These are phyloP conservation scores for Croton laevigatus DNA, from an alignment of 441 rosid genomes.

Conservation along the genomic window DNA sequence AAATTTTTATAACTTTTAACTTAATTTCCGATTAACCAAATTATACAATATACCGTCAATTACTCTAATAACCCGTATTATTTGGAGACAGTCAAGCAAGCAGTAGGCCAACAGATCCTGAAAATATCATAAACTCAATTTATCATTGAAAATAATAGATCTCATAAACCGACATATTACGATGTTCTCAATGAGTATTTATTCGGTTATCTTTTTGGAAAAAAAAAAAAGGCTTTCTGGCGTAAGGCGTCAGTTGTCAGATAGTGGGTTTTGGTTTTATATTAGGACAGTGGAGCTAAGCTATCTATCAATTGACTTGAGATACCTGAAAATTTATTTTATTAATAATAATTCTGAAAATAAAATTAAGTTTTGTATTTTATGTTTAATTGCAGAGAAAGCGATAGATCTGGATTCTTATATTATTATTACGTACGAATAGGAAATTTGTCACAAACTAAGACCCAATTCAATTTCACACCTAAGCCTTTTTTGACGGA, in stretches of 20 bases:
- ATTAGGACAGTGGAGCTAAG: constrained; percentile 10
- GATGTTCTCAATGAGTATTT: background rate
- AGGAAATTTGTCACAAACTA: background rate
- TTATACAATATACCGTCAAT: no score
- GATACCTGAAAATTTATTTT: background rate
- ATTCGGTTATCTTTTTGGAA: background rate
- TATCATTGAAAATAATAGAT: background rate
- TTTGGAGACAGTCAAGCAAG: constrained; percentile 3
- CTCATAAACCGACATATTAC: background rate
- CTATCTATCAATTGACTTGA: constrained; percentile 5
- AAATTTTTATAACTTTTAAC: no score
- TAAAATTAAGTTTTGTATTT: background rate
- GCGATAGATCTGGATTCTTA: background rate
- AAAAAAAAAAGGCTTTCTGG: background rate
- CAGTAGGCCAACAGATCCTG: constrained; percentile 20
- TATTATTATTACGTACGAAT: background rate
- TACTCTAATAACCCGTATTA: no score
- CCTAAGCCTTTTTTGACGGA: background rate
- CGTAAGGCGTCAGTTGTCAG: constrained; percentile 17
- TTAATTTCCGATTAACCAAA: no score
- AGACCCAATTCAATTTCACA: background rate
- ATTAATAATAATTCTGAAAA: no score
- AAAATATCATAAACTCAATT: background rate
- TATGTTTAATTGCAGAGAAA: background rate
- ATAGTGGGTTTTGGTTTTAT: constrained; percentile 11